Percentiles rank a stretch among this genome's conserved stretches.
phyloP scores from a whole-genome alignment of 2,329 filamentous ascomycete species.

The Monilinia aucupariae region DNA sequence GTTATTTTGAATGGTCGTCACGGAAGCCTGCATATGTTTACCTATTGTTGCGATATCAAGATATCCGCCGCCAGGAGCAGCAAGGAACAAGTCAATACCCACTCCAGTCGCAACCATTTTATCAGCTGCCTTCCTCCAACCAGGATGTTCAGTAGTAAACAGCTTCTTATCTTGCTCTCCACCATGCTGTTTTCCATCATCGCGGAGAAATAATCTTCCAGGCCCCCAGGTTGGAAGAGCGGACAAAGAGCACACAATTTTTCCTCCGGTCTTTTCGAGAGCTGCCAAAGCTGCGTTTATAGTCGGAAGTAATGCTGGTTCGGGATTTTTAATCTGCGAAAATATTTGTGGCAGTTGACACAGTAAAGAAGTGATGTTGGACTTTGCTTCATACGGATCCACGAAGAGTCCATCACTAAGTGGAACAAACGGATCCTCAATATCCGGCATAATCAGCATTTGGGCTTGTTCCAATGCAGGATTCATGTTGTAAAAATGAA shows the following conservation, averaged over 20 bases:
- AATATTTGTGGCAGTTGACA: slow-evolving; percentile 80
- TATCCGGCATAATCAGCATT: slow-evolving; percentile 97
- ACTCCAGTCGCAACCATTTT: slow-evolving; percentile 84
- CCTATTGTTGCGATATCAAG: slow-evolving; percentile 89
- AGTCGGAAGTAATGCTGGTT: slow-evolving; percentile 79
- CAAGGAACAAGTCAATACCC: slow-evolving; percentile 91
- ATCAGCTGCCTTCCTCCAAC: slow-evolving; percentile 78
- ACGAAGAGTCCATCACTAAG: slow-evolving; percentile 90
- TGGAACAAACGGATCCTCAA: slow-evolving; percentile 94
- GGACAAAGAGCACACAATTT: slow-evolving; percentile 81
- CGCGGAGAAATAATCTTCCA: slow-evolving; percentile 75
- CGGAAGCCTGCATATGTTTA: slow-evolving; percentile 38
- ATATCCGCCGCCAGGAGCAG: slow-evolving; percentile 83
- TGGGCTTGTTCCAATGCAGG: slow-evolving; percentile 77
- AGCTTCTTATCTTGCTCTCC: slow-evolving; percentile 91
- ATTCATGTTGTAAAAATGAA: slow-evolving; percentile 96
- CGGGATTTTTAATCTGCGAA: slow-evolving; percentile 79
- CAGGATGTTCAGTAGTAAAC: slow-evolving; percentile 82
- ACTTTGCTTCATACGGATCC: slow-evolving; percentile 83
- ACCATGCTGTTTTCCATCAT: slow-evolving; percentile 79
- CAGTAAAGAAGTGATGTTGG: slow-evolving; percentile 83
- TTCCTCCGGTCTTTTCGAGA: slow-evolving; percentile 80
- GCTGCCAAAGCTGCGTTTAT: slow-evolving; percentile 80
- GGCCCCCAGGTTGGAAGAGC: slow-evolving; percentile 91
- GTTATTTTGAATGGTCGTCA: not conserved